Evolutionary conservation across 495 filamentous ascomycete species (phyloP).

Genomic region (Aspergillus bridgeri): DNA sequence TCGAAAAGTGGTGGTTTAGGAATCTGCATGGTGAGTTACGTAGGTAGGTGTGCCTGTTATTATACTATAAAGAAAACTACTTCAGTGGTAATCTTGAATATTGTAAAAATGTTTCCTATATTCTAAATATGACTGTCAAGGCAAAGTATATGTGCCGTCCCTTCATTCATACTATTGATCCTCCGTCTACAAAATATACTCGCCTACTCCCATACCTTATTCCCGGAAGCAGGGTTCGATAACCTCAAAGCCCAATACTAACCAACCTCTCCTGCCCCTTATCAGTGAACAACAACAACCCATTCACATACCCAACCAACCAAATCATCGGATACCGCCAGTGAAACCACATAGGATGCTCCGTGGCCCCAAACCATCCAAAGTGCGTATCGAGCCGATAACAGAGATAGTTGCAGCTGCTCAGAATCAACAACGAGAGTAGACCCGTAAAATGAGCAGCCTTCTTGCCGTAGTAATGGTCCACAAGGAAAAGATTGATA

Average conservation of each 20-base stretch:
- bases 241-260: neutral
- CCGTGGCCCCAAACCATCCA: constrained; percentile 12
- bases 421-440: constrained; percentile 6
- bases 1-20: no score
- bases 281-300: constrained; percentile 6
- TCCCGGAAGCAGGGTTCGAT: no score
- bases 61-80: no score
- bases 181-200: no score
- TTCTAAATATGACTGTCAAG: no score
- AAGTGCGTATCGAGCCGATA: constrained; percentile 11
- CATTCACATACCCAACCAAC: neutral
- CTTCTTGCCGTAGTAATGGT: constrained; percentile 13
- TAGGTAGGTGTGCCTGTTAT: no score
- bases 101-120: no score
- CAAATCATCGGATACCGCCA: constrained; percentile 9
- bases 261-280: constrained; percentile 4
- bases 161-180: no score
- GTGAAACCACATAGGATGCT: constrained; percentile 9
- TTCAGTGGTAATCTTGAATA: no score
- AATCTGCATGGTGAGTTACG: no score
- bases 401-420: constrained; percentile 11
- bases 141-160: no score
- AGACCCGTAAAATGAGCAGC: constrained; percentile 9
- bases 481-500: constrained; percentile 10
- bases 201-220: no score